Base-by-base conservation (phyloP, 2,329 filamentous ascomycete species). In the Aspergillus sp. region DNA sequence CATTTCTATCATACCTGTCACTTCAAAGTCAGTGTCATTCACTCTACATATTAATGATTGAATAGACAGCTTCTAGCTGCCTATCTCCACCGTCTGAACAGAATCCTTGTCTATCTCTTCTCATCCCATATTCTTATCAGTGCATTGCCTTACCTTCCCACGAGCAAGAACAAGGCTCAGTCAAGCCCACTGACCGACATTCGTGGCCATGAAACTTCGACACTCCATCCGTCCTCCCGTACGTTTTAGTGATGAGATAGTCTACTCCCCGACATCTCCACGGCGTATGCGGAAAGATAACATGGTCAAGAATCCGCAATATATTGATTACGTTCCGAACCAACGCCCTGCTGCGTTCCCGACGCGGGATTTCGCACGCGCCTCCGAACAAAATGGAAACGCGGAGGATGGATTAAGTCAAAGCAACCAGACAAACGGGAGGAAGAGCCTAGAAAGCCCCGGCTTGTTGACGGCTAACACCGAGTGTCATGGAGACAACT, bases 331-430 rank as follows among this genome's bases (percentile, higher is more conserved):
- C 57, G 66, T 78, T 60, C 75, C 77, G 9, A 66, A 73, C 44
- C 62, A 73, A 15, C 73, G 71, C 42, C 72, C 76, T 44, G 77
- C 77, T 34, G 73, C 70, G 6, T 79, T 79, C 55, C 77, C 77
- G 20, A 77, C 73, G 7, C 54, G 77, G 17, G 66, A 72, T 27
- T 51, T 45, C 7, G 62, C 66, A 13, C 56, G 53, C 30, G 46
- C 47, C 49, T 20, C 24, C 13, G 12, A 15, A n/a, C 45, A 37
- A 51, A 12, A 13, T 8, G 44, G 45, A 13, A 15, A 20, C n/a
- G 33, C 54, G 1, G 45, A 22, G n/a, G 27, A 48, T 9, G 13
- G 7, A 17, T 17, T 5, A 6, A 12, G 9, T 30, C 20, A 30
- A 41, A 12, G 6, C 34, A 34, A 13, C 7, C 33, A n/a, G 13